phyloP scores from a whole-genome alignment of 108 stramenopile genomes.

The Aurantiochytrium sp. region DNA sequence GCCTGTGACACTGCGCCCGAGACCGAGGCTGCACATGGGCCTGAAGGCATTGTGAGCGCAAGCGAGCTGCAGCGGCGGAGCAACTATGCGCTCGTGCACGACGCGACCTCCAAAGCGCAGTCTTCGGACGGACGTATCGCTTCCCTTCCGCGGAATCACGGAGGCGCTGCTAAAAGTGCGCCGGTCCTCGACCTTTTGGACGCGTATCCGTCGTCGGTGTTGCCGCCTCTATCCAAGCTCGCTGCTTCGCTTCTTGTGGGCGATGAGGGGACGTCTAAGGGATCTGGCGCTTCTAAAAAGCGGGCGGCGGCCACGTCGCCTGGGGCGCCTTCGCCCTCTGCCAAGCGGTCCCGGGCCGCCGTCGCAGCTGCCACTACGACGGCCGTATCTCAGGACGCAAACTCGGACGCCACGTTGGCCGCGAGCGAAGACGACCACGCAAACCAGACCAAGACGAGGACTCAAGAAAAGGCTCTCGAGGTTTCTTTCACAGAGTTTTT shows the following conservation, averaged over 20 bases:
- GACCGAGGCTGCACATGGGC: background rate
- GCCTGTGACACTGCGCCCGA: background rate
- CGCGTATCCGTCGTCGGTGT: background rate
- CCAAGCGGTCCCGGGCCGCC: background rate
- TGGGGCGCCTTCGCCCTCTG: background rate
- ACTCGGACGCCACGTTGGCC: background rate
- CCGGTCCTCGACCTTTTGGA: background rate
- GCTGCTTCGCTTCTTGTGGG: too few relatives aligned
- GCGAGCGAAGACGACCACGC: background rate
- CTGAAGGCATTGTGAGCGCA: background rate
- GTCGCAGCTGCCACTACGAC: background rate
- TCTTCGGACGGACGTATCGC: background rate
- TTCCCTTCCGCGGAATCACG: background rate
- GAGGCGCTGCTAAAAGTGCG: background rate
- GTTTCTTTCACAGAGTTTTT: background rate
- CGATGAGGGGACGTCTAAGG: too few relatives aligned
- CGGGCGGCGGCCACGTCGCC: background rate
- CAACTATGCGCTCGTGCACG: background rate
- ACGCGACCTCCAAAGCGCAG: background rate
- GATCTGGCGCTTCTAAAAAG: background rate
- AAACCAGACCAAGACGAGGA: background rate
- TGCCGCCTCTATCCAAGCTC: background rate
- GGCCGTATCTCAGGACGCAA: background rate
- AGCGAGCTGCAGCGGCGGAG: background rate
- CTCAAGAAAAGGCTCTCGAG: background rate